Conservation (phyloP, 1,284 basidiomycete genomes). For the Golubevia sp. region DNA sequence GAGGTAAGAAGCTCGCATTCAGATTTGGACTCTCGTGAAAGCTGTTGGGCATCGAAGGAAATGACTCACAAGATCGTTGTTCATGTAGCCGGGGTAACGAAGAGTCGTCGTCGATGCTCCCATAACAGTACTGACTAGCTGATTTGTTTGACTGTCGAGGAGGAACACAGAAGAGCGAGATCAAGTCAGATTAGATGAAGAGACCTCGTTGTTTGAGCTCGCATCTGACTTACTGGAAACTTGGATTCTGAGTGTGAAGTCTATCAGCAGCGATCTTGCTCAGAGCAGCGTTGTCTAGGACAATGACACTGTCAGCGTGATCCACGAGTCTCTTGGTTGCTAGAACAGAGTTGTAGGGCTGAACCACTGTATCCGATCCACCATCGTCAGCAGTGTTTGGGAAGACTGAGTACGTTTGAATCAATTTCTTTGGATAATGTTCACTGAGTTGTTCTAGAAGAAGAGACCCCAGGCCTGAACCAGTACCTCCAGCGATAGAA, state of each 20-base stretch:
- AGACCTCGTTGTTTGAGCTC: neutral
- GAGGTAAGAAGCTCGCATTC: neutral
- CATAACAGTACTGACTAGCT: conserved; percentile 59
- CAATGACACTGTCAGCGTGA: conserved; percentile 95
- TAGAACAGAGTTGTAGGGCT: conserved; percentile 95
- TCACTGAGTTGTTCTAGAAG: conserved; percentile 94
- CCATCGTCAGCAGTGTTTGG: conserved; percentile 69
- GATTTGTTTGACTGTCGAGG: conserved; percentile 65
- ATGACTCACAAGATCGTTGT: conserved; percentile 74
- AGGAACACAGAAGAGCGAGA: neutral
- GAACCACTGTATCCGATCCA: conserved; percentile 68
- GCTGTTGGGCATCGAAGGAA: neutral
- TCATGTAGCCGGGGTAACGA: conserved; percentile 98
- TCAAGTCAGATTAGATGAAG: neutral
- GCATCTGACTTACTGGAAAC: conserved; percentile 79
- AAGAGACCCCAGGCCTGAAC: conserved; percentile 96
- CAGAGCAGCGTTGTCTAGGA: conserved; percentile 93
- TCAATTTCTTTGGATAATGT: conserved; percentile 97
- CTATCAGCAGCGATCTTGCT: conserved; percentile 89
- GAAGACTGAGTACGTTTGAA: conserved; percentile 99
- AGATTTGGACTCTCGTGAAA: neutral
- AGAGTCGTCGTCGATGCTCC: conserved; percentile 94
- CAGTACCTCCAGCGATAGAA: conserved; percentile 97
- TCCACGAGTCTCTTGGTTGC: conserved; percentile 92
- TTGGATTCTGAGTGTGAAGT: conserved; percentile 85